Evolutionary conservation across 139 green algal genomes (phyloP).

Genomic region (Chlorella sp.): DNA sequence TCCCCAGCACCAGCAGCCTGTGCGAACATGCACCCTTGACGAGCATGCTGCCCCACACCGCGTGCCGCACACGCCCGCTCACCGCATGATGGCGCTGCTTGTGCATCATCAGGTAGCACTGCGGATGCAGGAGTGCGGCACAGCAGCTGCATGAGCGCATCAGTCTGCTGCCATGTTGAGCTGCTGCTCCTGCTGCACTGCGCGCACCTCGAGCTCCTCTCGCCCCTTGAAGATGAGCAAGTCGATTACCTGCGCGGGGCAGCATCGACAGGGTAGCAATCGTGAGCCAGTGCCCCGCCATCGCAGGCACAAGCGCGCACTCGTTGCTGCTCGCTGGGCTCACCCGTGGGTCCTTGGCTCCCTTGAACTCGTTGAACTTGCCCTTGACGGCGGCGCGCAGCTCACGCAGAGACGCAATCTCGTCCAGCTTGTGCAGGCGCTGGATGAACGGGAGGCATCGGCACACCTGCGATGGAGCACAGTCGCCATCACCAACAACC

Average conservation of each 20-base stretch:
- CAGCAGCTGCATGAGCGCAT: too few species aligned
- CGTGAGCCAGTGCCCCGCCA: too few species aligned
- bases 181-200: not conserved
- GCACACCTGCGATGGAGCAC: conserved; percentile 31
- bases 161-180: too few species aligned
- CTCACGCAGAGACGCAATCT: conserved; percentile 36
- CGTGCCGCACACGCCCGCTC: too few species aligned
- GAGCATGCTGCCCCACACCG: too few species aligned
- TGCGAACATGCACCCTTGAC: too few species aligned
- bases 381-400: conserved; percentile 45
- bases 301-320: not conserved
- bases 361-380: conserved; percentile 44
- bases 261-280: not conserved
- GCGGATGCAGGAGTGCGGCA: conserved; percentile 12
- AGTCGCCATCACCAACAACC: not conserved
- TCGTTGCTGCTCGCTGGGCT: conserved; percentile 16
- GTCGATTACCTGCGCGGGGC: conserved; percentile 52
- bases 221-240: conserved; percentile 81
- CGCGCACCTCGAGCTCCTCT: conserved; percentile 75
- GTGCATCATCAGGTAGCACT: conserved; percentile 76
- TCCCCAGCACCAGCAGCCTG: too few species aligned
- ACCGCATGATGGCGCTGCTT: conserved; percentile 83
- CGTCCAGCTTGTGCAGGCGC: conserved; percentile 37
- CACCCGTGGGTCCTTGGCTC: conserved; percentile 48
- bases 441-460: conserved; percentile 53